Conservation (phyloP, 2,329 filamentous ascomycete species). For the Parafenestella ontariensis region DNA sequence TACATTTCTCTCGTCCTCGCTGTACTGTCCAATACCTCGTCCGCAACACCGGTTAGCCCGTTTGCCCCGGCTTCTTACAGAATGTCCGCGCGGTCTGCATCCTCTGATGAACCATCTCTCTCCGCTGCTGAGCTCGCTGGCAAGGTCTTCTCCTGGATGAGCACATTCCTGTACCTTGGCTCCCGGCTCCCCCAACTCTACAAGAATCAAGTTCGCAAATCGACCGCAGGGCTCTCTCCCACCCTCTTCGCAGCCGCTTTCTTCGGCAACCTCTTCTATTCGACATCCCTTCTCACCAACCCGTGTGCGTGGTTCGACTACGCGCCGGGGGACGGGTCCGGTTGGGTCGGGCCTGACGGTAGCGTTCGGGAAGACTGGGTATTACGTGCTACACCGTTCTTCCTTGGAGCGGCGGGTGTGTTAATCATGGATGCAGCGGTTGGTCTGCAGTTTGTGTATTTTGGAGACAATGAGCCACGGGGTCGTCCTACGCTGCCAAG, state of each 20-base stretch:
- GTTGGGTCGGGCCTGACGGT: conserved; percentile 66
- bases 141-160: conserved; percentile 53
- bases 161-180: conserved; percentile 51
- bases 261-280: conserved; percentile 73
- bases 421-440: conserved; percentile 68
- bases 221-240: conserved; percentile 68
- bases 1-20: conserved; percentile 56
- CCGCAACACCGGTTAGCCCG: conserved; percentile 35
- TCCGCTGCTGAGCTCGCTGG: conserved; percentile 46
- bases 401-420: conserved; percentile 70
- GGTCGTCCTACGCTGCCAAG: conserved; percentile 22
- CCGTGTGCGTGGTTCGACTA: conserved; percentile 68
- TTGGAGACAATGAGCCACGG: conserved; percentile 53
- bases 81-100: conserved; percentile 19
- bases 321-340: conserved; percentile 60
- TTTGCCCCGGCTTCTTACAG: conserved; percentile 28
- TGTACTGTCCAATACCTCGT: conserved; percentile 49
- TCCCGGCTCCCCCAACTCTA: conserved; percentile 64
- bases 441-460: conserved; percentile 68
- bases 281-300: conserved; percentile 66
- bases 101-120: conserved; percentile 15
- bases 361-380: conserved; percentile 65
- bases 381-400: conserved; percentile 66
- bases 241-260: conserved; percentile 71
- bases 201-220: conserved; percentile 69